These are phyloP conservation scores for Rhodomyrtus tomentosa DNA, from an alignment of 345 rosid genomes.

Conservation along the genomic window DNA sequence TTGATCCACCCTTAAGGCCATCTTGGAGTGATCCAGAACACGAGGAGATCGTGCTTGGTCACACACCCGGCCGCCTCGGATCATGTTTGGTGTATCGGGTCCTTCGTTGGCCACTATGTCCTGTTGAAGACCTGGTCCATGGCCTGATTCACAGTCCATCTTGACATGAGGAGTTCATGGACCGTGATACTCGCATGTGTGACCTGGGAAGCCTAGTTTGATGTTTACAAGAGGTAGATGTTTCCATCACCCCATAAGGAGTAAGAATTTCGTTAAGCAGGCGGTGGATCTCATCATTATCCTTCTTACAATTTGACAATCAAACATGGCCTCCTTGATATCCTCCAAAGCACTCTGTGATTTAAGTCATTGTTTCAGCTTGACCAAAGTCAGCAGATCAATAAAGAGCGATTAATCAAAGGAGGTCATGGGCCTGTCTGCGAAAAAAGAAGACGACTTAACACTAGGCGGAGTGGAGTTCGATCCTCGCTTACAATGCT, in stretches of 20 bases:
- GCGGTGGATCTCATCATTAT: not conserved
- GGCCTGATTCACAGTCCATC: too few species aligned
- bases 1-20: too few species aligned
- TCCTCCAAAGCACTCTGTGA: not conserved
- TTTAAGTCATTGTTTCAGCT: not conserved
- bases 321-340: not conserved
- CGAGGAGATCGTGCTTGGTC: too few species aligned
- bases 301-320: not conserved
- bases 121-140: too few species aligned
- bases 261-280: not conserved
- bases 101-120: too few species aligned
- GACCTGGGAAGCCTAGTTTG: not conserved
- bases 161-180: too few species aligned
- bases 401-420: not conserved
- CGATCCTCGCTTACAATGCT: not conserved
- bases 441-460: not conserved
- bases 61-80: too few species aligned
- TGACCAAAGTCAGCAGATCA: not conserved
- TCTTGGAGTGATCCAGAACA: too few species aligned
- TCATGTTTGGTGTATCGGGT: too few species aligned
- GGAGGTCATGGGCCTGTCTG: not conserved
- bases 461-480: not conserved
- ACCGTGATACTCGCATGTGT: not conserved
- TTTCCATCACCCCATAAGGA: not conserved
- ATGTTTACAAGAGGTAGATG: not conserved